These are phyloP conservation scores for Aspergillus kassunensis DNA, from an alignment of 495 filamentous ascomycete genomes.

Conservation along the genomic window DNA sequence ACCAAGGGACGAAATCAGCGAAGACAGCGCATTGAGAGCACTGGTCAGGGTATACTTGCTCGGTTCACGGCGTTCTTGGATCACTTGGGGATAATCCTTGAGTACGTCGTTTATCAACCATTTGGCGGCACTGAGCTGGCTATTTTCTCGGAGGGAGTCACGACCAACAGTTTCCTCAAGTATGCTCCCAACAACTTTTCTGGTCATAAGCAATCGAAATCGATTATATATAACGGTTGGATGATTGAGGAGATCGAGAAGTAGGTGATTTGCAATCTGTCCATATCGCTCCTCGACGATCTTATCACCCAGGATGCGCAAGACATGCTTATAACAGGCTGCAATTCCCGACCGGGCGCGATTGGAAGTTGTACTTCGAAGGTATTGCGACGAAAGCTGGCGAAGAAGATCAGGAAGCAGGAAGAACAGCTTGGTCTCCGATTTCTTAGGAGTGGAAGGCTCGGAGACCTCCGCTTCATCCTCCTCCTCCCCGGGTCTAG, in stretches of 20 bases:
- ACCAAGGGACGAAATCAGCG: slow-evolving; percentile 74
- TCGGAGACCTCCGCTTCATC: slow-evolving; percentile 69
- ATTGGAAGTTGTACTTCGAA: slow-evolving; percentile 74
- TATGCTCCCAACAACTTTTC: slow-evolving; percentile 79
- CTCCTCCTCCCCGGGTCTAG: slow-evolving; percentile 66
- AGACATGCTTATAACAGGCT: slow-evolving; percentile 77
- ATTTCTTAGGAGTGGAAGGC: slow-evolving; percentile 64
- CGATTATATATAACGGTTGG: slow-evolving; percentile 75
- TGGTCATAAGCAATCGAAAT: slow-evolving; percentile 79
- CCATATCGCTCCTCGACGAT: slow-evolving; percentile 75
- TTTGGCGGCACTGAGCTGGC: slow-evolving; percentile 76
- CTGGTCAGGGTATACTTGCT: slow-evolving; percentile 80
- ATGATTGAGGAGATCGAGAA: slow-evolving; percentile 74
- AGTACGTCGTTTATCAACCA: slow-evolving; percentile 81
- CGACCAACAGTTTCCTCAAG: slow-evolving; percentile 80
- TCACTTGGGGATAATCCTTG: slow-evolving; percentile 89
- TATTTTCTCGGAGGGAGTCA: slow-evolving; percentile 80
- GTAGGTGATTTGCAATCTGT: slow-evolving; percentile 74
- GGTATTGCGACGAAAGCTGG: slow-evolving; percentile 78
- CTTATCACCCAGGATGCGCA: slow-evolving; percentile 69
- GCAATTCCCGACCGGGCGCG: slow-evolving; percentile 78
- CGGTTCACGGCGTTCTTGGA: slow-evolving; percentile 89
- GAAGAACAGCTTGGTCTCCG: slow-evolving; percentile 62
- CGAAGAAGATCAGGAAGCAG: slow-evolving; percentile 75
- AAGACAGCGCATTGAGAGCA: slow-evolving; percentile 73